Base-by-base conservation (phyloP, 2,329 filamentous ascomycete species). In the Plectosphaerella cucumerina region DNA sequence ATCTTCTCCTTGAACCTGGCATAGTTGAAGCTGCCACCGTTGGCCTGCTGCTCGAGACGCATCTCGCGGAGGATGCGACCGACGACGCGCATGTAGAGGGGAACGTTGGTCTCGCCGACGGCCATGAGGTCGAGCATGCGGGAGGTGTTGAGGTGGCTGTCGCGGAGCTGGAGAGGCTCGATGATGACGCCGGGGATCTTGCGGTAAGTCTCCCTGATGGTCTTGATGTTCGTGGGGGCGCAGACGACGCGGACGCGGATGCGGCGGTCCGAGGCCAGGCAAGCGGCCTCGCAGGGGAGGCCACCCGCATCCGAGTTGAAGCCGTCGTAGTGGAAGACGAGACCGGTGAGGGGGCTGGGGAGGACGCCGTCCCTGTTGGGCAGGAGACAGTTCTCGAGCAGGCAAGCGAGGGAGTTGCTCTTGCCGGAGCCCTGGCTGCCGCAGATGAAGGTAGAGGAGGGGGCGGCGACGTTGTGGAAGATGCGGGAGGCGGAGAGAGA, bases 271-370 rank as follows among this genome's bases (percentile, higher is more conserved):
- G 73, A 74, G 0, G 75, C 69, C 3, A 87, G 63, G 54, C 75
- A 82, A 0, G 82, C 81, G 0, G 78, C 82, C 60, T 88, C 84
- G 50, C 82, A 85, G 1, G 82, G 75, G 0, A 69, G 69, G 12
- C 76, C 76, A 1, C 71, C 65, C 0, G 62, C 58, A 42, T 78
- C 73, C 0, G 73, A 78, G 11, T 73, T 70, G 53, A 80, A 81
- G 0, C 73, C 74, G 55, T 85, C 82, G 52, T 84, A 87, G 54
- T 87, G 83, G 46, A 88, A 87, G 0, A 88, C 77, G 0, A 88
- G 65, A 0, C 80, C 83, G 0, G 81, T 80, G 1, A 87, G 65
- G 0, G 82, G 82, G 0, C 67, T 67, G 0, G 72, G 70, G 1
- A 85, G 67, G 1, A 63, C 60, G 6, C 76, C 78, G 0, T 76